These are phyloP conservation scores for Gymnopilus junonius DNA, from an alignment of 768 basidiomycete genomes.

Conservation along the genomic window DNA sequence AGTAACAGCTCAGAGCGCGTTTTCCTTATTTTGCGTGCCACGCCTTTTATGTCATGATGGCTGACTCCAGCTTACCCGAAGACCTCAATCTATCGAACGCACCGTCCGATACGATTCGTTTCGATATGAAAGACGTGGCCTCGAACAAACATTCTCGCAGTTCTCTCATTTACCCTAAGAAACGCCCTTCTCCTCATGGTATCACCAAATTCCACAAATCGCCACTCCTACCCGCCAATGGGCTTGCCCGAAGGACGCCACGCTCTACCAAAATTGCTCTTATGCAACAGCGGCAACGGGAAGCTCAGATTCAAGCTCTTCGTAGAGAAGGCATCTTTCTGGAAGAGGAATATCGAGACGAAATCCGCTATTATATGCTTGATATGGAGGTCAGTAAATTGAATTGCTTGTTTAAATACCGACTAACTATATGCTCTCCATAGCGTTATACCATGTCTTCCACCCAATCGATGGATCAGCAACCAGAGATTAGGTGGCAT, in stretches of 20 bases:
- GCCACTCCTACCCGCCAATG: conserved; percentile 54
- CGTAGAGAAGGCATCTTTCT: conserved; percentile 77
- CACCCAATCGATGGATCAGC: conserved; percentile 97
- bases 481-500: conserved; percentile 98
- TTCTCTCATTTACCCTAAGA: conserved; percentile 78
- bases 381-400: conserved; percentile 90
- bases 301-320: conserved; percentile 69
- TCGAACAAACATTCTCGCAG: conserved; percentile 65
- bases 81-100: conserved; percentile 48
- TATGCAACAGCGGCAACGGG: conserved; percentile 68
- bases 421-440: conserved; percentile 19
- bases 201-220: conserved; percentile 70
- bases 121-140: conserved; percentile 80
- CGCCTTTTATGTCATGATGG: conserved; percentile 28
- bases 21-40: conserved; percentile 24
- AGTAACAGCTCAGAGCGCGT: conserved; percentile 24
- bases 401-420: conserved; percentile 14
- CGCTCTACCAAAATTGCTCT: conserved; percentile 65
- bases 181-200: conserved; percentile 83
- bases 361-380: conserved; percentile 93
- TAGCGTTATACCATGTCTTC: conserved; percentile 90
- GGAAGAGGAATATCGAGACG: conserved; percentile 95
- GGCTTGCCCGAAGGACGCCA: conserved; percentile 62
- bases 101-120: conserved; percentile 44
- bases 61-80: conserved; percentile 34